Percentiles rank a stretch among this genome's conserved stretches.
phyloP scores from a whole-genome alignment of 2,329 filamentous ascomycete genomes.

The Beauveria varroae region DNA sequence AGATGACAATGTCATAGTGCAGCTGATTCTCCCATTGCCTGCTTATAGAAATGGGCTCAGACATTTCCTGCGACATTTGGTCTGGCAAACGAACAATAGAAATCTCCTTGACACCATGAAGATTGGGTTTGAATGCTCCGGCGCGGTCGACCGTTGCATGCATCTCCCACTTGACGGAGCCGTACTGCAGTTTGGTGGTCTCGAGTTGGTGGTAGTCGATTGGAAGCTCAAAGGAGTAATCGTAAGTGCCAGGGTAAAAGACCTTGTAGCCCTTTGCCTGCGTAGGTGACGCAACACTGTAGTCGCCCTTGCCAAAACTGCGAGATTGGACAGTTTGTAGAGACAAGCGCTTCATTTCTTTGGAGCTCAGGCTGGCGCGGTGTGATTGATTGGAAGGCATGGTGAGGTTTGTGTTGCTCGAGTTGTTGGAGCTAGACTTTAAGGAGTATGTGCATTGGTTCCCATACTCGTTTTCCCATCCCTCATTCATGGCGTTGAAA shows the following conservation, averaged over 20 bases:
- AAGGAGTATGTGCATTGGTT: slow-evolving; percentile 52
- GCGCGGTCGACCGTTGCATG: slow-evolving; percentile 79
- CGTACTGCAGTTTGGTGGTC: slow-evolving; percentile 80
- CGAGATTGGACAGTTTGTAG: slow-evolving; percentile 74
- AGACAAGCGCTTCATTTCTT: slow-evolving; percentile 60
- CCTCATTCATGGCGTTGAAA: slow-evolving; percentile 69
- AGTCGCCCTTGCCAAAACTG: slow-evolving; percentile 77
- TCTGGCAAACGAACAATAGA: slow-evolving; percentile 77
- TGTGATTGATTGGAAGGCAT: slow-evolving; percentile 17
- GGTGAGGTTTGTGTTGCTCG: slow-evolving; percentile 26
- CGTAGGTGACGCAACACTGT: slow-evolving; percentile 50
- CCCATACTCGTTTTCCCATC: slow-evolving; percentile 55
- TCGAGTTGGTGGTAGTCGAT: slow-evolving; percentile 85
- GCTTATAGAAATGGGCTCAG: slow-evolving; percentile 89
- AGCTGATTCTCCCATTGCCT: slow-evolving; percentile 92
- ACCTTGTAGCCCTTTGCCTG: slow-evolving; percentile 72
- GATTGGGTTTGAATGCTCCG: slow-evolving; percentile 82
- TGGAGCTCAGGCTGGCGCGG: slow-evolving; percentile 28
- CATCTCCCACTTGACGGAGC: slow-evolving; percentile 80
- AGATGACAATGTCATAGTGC: slow-evolving; percentile 94
- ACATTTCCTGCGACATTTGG: slow-evolving; percentile 81
- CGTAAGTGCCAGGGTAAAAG: slow-evolving; percentile 66
- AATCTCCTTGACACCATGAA: slow-evolving; percentile 76
- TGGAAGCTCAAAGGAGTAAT: slow-evolving; percentile 74
- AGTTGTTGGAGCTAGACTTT: slow-evolving; percentile 30